Evolutionary conservation across 345 rosid species (phyloP), one percentile per base, ranked within the genome.

Genomic region (Corymbia maculata): DNA sequence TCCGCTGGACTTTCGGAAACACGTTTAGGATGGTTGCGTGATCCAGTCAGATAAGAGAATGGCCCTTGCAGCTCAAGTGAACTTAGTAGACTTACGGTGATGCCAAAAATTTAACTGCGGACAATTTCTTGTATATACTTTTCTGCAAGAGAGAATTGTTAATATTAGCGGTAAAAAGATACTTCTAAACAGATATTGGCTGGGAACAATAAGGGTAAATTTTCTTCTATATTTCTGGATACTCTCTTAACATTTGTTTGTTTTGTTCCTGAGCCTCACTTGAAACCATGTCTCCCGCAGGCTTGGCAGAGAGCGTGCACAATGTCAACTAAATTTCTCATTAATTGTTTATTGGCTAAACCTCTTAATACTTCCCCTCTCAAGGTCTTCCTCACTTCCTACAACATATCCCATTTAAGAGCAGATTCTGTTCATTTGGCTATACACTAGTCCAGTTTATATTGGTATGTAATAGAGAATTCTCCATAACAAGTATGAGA

Each of bases 401-500:
- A 52, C 45, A 9, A 2, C 3, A 22, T 22, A 32, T 47, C 21
- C 26, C 3, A 4, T 44, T 55, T 4, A 57, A 55, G 84, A 28
- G 68, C 9, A 19, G 57, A 50, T 87, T 82, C 84, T 80, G 55
- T 47, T 0, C 13, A 68, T 86, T 66, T 87, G 88, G 50, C 79
- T 55, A 13, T 57, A 61, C 86, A 57, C 52, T 79, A 11, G 13
- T 86, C 7, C 80, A 28, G 22, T 50, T 57, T 59, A 55, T 80
- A 75, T 64, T 51, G 28, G 57, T 88, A 61, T 51, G 22, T 91
- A 88, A 85, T 89, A 97, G 99, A 96, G 99, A 98, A 91, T 97
- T 96, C 91, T 97, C 99, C 59, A 97, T 95, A 94, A 95, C 97
- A 88, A 92, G 96, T 91, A 91, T 95, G 97, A 97, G 98, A 51